Conservation (phyloP, 2,329 filamentous ascomycete genomes). For the Xylaria sp. region DNA sequence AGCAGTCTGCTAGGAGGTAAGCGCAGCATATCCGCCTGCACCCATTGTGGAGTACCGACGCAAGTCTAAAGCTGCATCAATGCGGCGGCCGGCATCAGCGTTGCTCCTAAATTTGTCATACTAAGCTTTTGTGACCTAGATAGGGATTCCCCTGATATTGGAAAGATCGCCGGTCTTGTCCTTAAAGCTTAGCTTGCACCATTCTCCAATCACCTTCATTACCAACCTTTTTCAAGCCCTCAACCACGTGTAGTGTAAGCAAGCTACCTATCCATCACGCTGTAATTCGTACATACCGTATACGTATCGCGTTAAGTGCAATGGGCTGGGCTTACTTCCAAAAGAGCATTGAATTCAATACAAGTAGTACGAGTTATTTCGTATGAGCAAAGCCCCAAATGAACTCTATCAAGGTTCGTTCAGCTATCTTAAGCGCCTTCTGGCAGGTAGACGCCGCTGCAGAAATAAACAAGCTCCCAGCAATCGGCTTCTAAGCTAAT, state of each 20-base stretch:
- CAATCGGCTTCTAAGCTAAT: too few species aligned
- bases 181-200: constrained; percentile 32
- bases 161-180: constrained; percentile 36
- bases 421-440: too few species aligned
- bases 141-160: constrained; percentile 15
- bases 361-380: too few species aligned
- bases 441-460: too few species aligned
- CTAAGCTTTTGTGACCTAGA: constrained; percentile 27
- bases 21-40: neutral
- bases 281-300: too few species aligned
- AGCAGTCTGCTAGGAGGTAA: too few species aligned
- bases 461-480: too few species aligned
- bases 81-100: constrained; percentile 9
- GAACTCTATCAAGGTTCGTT: too few species aligned
- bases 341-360: neutral
- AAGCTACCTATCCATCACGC: neutral
- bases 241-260: neutral
- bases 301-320: neutral
- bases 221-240: neutral
- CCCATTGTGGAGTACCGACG: constrained; percentile 3
- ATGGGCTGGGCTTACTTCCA: neutral
- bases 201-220: constrained; percentile 13
- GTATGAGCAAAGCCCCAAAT: too few species aligned
- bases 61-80: neutral
- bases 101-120: constrained; percentile 32